These are phyloP conservation scores for Colletotrichum sp. DNA, from an alignment of 2,329 filamentous ascomycete species.

Conservation along the genomic window DNA sequence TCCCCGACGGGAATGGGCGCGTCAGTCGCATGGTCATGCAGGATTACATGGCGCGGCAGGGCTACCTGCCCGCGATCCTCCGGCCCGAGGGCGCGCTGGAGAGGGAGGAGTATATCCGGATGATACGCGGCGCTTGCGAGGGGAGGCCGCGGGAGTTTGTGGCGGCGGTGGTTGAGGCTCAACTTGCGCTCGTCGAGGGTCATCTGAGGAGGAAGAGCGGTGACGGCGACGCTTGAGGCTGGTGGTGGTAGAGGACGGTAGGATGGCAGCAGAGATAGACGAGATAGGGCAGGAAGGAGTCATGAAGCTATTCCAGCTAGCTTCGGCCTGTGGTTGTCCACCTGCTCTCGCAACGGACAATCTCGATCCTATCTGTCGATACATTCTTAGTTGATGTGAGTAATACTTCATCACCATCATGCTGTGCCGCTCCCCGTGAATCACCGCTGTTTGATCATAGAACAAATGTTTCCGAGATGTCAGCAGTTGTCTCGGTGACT, in stretches of 20 bases:
- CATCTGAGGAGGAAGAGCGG: neutral
- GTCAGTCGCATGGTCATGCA: slow-evolving; percentile 25
- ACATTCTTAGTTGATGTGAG: neutral
- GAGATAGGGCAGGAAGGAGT: neutral
- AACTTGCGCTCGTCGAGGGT: neutral
- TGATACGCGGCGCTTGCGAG: slow-evolving; percentile 23
- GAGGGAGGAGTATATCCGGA: slow-evolving; percentile 23
- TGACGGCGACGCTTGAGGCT: neutral
- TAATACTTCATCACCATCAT: neutral
- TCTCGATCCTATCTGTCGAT: neutral
- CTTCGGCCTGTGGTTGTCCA: neutral
- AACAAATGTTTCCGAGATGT: neutral
- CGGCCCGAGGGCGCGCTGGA: slow-evolving; percentile 1
- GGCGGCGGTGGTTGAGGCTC: slow-evolving; percentile 11
- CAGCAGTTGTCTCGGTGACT: neutral
- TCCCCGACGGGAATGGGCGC: slow-evolving; percentile 27
- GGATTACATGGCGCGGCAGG: slow-evolving; percentile 28
- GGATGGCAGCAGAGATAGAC: neutral
- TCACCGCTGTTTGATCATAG: neutral
- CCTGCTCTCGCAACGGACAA: neutral
- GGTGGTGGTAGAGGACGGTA: neutral
- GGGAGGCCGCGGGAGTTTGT: slow-evolving; percentile 21
- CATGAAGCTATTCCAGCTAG: neutral
- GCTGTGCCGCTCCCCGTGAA: neutral
- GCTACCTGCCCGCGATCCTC: slow-evolving; percentile 24